phyloP scores from a whole-genome alignment of 2,329 filamentous ascomycete species.

The Colletotrichum navitas region DNA sequence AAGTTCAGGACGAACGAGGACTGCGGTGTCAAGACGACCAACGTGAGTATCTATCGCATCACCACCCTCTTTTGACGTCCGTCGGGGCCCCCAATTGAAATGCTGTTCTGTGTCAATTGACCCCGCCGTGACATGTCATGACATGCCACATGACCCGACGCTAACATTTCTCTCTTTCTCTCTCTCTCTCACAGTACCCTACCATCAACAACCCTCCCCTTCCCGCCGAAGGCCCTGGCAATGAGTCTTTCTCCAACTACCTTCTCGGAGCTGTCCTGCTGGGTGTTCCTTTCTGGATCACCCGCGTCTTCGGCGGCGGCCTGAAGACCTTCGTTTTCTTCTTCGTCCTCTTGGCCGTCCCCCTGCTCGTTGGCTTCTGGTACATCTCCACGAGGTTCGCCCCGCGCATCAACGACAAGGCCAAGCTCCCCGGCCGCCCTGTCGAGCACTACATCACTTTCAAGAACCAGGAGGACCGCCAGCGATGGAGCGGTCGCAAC shows the following conservation, averaged over 20 bases:
- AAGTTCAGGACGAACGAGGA: conserved; percentile 80
- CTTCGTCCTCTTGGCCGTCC: conserved; percentile 80
- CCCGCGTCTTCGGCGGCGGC: conserved; percentile 87
- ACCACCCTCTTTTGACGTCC: background rate
- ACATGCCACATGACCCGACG: background rate
- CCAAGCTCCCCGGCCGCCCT: conserved; percentile 83
- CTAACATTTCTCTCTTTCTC: conserved; percentile 26
- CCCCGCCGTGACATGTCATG: background rate
- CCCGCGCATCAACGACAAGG: conserved; percentile 94
- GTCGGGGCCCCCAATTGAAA: background rate
- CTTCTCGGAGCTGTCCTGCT: conserved; percentile 78
- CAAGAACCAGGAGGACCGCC: conserved; percentile 71
- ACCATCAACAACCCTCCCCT: conserved; percentile 95
- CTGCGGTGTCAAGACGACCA: conserved; percentile 58
- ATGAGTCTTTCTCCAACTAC: conserved; percentile 88
- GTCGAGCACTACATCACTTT: conserved; percentile 93
- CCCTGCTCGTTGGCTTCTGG: conserved; percentile 88
- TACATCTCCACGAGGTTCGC: conserved; percentile 81
- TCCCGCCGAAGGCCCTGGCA: conserved; percentile 87
- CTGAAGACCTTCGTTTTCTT: conserved; percentile 91
- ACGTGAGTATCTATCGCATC: conserved; percentile 50
- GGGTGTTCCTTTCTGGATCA: conserved; percentile 81
- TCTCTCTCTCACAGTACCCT: conserved; percentile 72
- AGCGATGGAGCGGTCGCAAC: conserved; percentile 80
- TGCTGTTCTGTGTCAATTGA: conserved; percentile 14